phyloP scores from a whole-genome alignment of 2,329 filamentous ascomycete genomes.

The Didymellaceae sp. region DNA sequence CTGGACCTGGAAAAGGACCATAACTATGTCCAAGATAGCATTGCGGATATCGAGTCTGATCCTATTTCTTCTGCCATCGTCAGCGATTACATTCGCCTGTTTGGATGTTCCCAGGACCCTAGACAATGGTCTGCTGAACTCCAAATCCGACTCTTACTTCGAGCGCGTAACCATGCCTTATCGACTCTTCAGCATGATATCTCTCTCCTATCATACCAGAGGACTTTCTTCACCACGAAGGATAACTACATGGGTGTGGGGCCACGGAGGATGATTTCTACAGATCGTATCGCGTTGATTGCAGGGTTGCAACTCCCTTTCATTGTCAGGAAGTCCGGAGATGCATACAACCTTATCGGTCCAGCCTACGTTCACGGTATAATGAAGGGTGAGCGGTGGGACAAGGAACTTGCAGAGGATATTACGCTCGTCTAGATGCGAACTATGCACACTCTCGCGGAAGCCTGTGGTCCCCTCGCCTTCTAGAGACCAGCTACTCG shows the following conservation, averaged over 20 bases:
- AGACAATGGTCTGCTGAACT: constrained; percentile 3
- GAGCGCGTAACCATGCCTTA: neutral
- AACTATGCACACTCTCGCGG: no score
- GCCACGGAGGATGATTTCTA: neutral
- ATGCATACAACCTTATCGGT: neutral
- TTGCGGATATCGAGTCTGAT: neutral
- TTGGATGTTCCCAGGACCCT: neutral
- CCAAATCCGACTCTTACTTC: constrained; percentile 1
- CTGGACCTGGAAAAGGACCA: neutral
- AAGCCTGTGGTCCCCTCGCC: no score
- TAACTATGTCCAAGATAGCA: neutral
- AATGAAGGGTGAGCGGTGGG: neutral
- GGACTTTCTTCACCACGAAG: constrained; percentile 12
- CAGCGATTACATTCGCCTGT: neutral
- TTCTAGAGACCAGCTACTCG: no score
- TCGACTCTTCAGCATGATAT: constrained; percentile 10
- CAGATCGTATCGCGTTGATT: constrained; percentile 11
- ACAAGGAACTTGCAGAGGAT: neutral
- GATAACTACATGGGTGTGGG: constrained; percentile 9
- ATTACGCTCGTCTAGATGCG: neutral
- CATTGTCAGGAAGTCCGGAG: neutral
- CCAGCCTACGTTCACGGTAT: neutral
- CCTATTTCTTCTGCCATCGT: neutral
- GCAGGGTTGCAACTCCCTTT: constrained; percentile 7
- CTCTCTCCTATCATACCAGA: constrained; percentile 9